Conservation (phyloP, 176 grass and related monocot genomes). For the Saccharum spontaneum region DNA sequence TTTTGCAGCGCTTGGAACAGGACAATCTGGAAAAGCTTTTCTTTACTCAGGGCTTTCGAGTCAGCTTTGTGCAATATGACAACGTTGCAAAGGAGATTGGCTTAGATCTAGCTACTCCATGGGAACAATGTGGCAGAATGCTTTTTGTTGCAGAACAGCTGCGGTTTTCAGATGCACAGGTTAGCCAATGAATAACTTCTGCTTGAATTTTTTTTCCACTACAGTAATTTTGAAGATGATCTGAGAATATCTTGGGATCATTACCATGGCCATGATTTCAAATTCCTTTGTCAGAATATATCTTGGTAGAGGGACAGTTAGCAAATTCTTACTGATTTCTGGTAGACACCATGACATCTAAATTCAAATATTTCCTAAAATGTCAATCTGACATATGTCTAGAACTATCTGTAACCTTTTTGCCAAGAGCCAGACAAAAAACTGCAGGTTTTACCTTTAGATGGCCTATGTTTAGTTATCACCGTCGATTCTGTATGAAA, state of each 20-base stretch:
- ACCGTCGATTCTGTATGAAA: background rate
- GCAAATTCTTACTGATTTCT: background rate
- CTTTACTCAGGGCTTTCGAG: slow-evolving; percentile 57
- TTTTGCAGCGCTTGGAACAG: slow-evolving; percentile 44
- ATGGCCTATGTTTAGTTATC: background rate
- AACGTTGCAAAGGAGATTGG: slow-evolving; percentile 47
- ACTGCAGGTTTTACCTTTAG: background rate
- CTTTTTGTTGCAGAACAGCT: slow-evolving; percentile 85
- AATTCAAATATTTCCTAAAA: background rate
- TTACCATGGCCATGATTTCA: background rate
- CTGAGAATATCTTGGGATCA: background rate
- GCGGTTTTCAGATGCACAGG: slow-evolving; percentile 86
- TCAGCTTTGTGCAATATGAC: slow-evolving; percentile 49
- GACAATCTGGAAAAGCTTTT: slow-evolving; percentile 66
- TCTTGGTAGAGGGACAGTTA: background rate
- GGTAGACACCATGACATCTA: background rate
- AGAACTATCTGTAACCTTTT: background rate
- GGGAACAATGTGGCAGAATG: slow-evolving; percentile 21
- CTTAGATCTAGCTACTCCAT: slow-evolving; percentile 37
- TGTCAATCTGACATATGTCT: background rate
- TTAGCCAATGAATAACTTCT: slow-evolving; percentile 26
- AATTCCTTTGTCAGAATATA: background rate
- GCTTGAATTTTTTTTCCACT: background rate
- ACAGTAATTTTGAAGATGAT: background rate
- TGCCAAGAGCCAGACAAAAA: background rate